A percentile compares a stretch with the other conserved stretches of the same genome.
Conservation (phyloP, 768 basidiomycete genomes). For the Infundibulicybe gibba region DNA sequence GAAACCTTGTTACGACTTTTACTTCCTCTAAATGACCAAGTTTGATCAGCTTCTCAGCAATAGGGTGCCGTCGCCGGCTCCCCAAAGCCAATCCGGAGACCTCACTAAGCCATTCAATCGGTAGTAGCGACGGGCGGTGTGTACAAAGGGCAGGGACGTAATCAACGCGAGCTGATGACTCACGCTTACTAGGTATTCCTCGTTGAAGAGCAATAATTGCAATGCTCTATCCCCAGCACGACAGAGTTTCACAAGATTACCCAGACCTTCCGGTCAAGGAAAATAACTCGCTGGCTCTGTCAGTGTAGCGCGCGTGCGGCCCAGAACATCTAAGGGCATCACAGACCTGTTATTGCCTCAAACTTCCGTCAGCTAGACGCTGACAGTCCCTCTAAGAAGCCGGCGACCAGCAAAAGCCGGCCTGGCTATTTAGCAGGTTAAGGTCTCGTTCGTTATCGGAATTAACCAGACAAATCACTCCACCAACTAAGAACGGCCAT, state of each 20-base stretch:
- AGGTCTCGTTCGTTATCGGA: constrained; percentile 90
- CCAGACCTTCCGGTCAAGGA: constrained; percentile 43
- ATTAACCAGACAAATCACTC: constrained; percentile 98
- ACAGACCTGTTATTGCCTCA: constrained; percentile 91
- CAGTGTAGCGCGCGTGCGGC: constrained; percentile 87
- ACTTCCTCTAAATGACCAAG: too few species aligned
- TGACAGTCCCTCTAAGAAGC: constrained; percentile 87
- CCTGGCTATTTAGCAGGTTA: constrained; percentile 56
- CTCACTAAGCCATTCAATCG: constrained; percentile 90
- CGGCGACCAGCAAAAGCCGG: constrained; percentile 68
- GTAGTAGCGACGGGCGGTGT: constrained; percentile 88
- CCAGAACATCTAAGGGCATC: constrained; percentile 91
- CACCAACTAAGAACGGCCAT: constrained; percentile 88
- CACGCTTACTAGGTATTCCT: constrained; percentile 87
- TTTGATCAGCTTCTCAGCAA: too few species aligned
- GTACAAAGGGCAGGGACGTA: constrained; percentile 89
- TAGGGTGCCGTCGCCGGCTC: constrained; percentile 46
- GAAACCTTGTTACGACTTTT: too few species aligned
- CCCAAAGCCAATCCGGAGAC: constrained; percentile 74
- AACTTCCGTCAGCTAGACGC: constrained; percentile 81
- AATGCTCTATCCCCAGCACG: constrained; percentile 87
- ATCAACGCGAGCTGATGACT: constrained; percentile 88
- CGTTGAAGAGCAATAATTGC: constrained; percentile 91
- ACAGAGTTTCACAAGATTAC: constrained; percentile 79
- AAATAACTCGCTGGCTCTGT: constrained; percentile 82